Percentiles rank a stretch among this genome's conserved stretches.
phyloP scores from a whole-genome alignment of 345 rosid species.

The Gossypium longicalyx region DNA sequence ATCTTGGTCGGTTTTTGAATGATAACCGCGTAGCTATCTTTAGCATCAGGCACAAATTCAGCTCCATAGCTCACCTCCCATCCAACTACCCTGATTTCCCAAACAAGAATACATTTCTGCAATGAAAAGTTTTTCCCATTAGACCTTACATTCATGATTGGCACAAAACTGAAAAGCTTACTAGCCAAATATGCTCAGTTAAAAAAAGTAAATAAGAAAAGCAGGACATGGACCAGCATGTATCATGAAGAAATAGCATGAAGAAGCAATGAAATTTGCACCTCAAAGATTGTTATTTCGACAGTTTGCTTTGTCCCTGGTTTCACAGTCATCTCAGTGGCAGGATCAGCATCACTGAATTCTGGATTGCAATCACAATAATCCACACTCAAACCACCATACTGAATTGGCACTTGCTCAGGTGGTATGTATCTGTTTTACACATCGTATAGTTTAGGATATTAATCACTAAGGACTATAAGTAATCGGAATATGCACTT shows the following conservation, averaged over 20 bases:
- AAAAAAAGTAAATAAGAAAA: neutral
- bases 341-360: conserved; percentile 64
- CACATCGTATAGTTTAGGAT: neutral
- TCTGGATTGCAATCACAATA: conserved; percentile 78
- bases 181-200: neutral
- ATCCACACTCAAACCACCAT: conserved; percentile 84
- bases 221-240: neutral
- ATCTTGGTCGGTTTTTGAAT: conserved; percentile 71
- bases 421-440: conserved; percentile 62
- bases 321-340: conserved; percentile 57
- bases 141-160: neutral
- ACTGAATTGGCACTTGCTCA: conserved; percentile 84
- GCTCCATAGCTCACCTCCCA: conserved; percentile 88
- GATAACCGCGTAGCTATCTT: conserved; percentile 61
- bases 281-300: conserved; percentile 87
- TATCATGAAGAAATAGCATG: neutral
- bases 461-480: neutral
- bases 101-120: conserved; percentile 70
- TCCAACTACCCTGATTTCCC: conserved; percentile 88
- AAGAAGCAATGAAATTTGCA: conserved; percentile 10
- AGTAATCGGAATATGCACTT: neutral
- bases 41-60: conserved; percentile 69
- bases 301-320: conserved; percentile 84
- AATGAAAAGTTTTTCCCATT: conserved; percentile 2
- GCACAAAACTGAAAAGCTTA: neutral